Base-by-base conservation (phyloP, 352 stramenopile species). In the Lagenidium giganteum region DNA sequence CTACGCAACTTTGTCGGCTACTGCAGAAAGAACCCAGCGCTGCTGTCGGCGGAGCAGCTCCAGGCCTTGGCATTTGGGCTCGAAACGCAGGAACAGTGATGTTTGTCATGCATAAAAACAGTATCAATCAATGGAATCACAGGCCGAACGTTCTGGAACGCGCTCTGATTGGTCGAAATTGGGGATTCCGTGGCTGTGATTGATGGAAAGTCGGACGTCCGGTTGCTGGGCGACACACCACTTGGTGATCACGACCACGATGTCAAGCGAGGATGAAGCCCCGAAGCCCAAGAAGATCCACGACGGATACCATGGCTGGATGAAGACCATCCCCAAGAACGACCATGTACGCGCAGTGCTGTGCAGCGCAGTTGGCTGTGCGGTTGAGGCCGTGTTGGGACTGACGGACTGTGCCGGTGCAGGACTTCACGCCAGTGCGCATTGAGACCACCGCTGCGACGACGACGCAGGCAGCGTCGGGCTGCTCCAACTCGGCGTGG, bases 251-350 rank as follows among this genome's bases (percentile, higher is more conserved):
- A 16, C 27, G 14, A 30, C 9, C 12, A 51, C 42, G 9, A 87
- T 84, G 67, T 54, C 56, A 36, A 71, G 67, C 47, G 70, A 75
- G 44, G 72, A 90, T 29, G 75, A 69, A 25, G 56, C 45, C 28
- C 45, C 64, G 37, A 60, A 67, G 49, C 45, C 64, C 35, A 60
- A 67, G 49, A 87, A 87, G 70, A 69, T 92, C 28, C 81, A 93
- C 62, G 65, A 60, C 13, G 81, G 81, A 45, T 93, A 93, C 61
- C 78, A 93, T 47, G 81, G 81, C 39, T 93, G 81, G 81, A 89
- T 90, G 77, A 90, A 90, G 70, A 71, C 63, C n/a, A 88, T 93
- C 50, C 47, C 78, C 17, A 87, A 88, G 61, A 93, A 67, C 16
- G 57, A 54, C n/a, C 75, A 90, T 45, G 79, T 89, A 25, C 3